Conservation (phyloP, 495 filamentous ascomycete species). For the Neurospora intermedia region DNA sequence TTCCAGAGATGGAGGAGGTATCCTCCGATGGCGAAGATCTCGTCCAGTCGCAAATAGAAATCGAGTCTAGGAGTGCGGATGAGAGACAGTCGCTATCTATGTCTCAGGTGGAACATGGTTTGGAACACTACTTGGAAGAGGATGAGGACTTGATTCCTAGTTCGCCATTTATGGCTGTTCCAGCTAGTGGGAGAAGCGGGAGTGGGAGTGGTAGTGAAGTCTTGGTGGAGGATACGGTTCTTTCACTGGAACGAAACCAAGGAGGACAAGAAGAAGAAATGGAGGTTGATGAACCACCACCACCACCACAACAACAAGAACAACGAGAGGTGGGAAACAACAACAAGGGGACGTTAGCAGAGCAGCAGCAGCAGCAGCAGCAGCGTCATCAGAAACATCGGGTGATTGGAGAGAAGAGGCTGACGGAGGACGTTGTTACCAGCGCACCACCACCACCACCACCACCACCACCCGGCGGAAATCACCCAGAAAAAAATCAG, state of each 20-base stretch:
- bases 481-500: not conserved
- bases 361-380: too few relatives aligned
- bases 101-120: not conserved
- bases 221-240: not conserved
- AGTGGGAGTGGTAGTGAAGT: not conserved
- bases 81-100: not conserved
- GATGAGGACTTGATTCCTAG: not conserved
- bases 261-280: conserved; percentile 2
- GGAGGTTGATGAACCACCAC: not conserved
- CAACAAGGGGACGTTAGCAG: not conserved
- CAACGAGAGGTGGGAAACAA: not conserved
- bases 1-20: not conserved
- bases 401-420: not conserved
- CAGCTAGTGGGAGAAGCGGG: not conserved
- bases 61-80: not conserved
- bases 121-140: not conserved
- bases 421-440: not conserved
- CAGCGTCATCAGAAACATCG: too few relatives aligned
- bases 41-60: not conserved
- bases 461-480: not conserved
- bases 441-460: not conserved
- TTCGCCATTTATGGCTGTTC: not conserved
- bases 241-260: not conserved
- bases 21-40: not conserved
- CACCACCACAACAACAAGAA: too few relatives aligned